Evolutionary conservation across 306 rosid species (phyloP), one percentile per base, ranked within the genome.

Genomic region (Cucurbita pepo): DNA sequence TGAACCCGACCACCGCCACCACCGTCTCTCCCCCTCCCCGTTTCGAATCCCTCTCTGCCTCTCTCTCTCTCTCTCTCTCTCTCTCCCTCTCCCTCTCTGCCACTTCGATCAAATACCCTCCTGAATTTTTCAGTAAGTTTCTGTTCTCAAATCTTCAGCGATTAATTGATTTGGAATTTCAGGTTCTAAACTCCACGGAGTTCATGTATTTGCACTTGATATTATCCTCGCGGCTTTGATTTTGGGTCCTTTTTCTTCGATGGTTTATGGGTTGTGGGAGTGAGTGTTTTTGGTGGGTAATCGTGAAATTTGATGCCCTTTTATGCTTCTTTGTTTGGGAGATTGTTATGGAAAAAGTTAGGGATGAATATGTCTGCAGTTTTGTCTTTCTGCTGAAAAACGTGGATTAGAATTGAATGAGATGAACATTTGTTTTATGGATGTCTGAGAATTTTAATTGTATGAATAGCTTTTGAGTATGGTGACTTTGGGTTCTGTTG

Each of bases 1-100:
- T 78, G 84, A 86, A 83, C 85, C 83, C 52, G 8, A 30, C 73
- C 73, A 69, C 73, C 58, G 58, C 79, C 80, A 62, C 77, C 78
- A 72, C 56, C 50, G 69, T 22, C 69, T 40, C 48, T 36, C 75
- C 81, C 71, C 56, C 74, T 73, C 79, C 30, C 79, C 21, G 75
- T 59, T 79, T 40, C 19, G 45, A 43, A 51, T 71, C 63, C 51
- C 55, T 41, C 69, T 75, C 52, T 56, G 64, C 47, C 57, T 37
- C 25, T 22, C 69, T 38, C 48, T 34, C 75, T 80, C 71, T 53
- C 74, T 6, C 37, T 15, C 30, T 57, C 58, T 37, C 76, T 69
- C 77, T 37, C 80, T 51, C 48, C 4, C 43, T 43, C 50, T 36
- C 60, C 30, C 69, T 70, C 52, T 56, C 71, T 75, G 54, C 45